Evolutionary conservation across 345 rosid species (phyloP).

Genomic region (Viola odorata): DNA sequence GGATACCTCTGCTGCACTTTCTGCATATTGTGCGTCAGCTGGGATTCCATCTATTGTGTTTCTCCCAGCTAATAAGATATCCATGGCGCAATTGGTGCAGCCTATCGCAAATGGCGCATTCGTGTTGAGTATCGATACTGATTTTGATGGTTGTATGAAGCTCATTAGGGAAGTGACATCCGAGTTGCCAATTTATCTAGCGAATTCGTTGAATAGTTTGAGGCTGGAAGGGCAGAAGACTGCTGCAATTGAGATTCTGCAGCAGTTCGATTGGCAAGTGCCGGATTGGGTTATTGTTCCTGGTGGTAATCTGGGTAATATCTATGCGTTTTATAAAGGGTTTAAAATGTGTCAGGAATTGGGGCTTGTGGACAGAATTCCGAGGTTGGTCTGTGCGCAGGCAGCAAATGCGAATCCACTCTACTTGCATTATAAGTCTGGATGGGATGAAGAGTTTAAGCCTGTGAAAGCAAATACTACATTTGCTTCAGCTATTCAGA

Average conservation of each 20-base stretch:
- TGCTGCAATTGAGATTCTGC: slow-evolving; percentile 84
- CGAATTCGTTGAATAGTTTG: slow-evolving; percentile 78
- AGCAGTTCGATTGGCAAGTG: slow-evolving; percentile 91
- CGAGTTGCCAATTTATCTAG: slow-evolving; percentile 75
- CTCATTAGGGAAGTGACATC: slow-evolving; percentile 74
- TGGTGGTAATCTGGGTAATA: slow-evolving; percentile 86
- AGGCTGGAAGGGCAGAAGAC: slow-evolving; percentile 92
- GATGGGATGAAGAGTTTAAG: slow-evolving; percentile 60
- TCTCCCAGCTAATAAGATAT: slow-evolving; percentile 77
- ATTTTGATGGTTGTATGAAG: slow-evolving; percentile 93
- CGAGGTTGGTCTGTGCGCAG: slow-evolving; percentile 82
- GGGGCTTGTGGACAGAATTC: slow-evolving; percentile 77
- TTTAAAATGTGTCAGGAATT: slow-evolving; percentile 80
- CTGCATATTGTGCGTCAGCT: slow-evolving; percentile 84
- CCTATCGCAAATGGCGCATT: slow-evolving; percentile 94
- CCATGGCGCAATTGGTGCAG: slow-evolving; percentile 90
- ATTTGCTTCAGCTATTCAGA: slow-evolving; percentile 91
- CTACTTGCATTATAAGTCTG: slow-evolving; percentile 64
- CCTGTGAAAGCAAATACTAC: slow-evolving; percentile 66
- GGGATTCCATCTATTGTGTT: slow-evolving; percentile 90
- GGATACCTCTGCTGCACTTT: slow-evolving; percentile 81
- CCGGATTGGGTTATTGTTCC: slow-evolving; percentile 98
- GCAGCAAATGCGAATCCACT: slow-evolving; percentile 95
- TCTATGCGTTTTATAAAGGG: slow-evolving; percentile 86
- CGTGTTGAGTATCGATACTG: slow-evolving; percentile 78